Evolutionary conservation across 345 rosid species (phyloP), one percentile per base, ranked within the genome.

Genomic region (Angophora floribunda): DNA sequence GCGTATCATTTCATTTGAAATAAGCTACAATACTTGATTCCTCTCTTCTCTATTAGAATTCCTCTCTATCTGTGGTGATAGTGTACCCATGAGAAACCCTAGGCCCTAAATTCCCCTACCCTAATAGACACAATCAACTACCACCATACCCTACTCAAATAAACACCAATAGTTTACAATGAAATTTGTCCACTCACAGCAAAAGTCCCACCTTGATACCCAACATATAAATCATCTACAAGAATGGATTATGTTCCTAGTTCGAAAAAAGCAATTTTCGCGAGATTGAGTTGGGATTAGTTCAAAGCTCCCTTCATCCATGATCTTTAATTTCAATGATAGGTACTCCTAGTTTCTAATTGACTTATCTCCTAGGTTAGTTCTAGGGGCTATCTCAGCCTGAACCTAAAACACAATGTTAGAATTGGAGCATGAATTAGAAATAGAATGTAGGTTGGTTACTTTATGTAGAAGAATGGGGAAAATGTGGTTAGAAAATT

Each of bases 181-280:
- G 26, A 19, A 53, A 19, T 53, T 53, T 4, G 24, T 53, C 59
- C 59, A 53, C 10, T 19, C 10, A 2, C 26, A 53, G 4, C 26
- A 3, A 53, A 53, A 24, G 59, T 53, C 10, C 10, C 59, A 53
- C 59, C 59, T 24, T 53, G 24, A 53, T 53, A 53, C 24, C 59
- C 26, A 53, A 53, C 59, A 19, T 0, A 1, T 53, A 53, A 53
- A 53, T 22, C 59, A 22, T 53, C 4, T 1, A 0, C 0, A 2
- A 53, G 59, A 53, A 53, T 53, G 59, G 59, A 53, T 19, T 53
- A 0, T 53, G 1, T 10, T 10, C 10, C 2, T 0, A 0, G 17
- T 19, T 1, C 1, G 21, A 0, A 53, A 53, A 19, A 53, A 53
- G 1, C 2, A 0, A 53, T 53, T 9, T 53, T 53, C 4, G 4